Evolutionary conservation across 1,284 basidiomycete genomes (phyloP).

Genomic region (Dichomitus squalens): DNA sequence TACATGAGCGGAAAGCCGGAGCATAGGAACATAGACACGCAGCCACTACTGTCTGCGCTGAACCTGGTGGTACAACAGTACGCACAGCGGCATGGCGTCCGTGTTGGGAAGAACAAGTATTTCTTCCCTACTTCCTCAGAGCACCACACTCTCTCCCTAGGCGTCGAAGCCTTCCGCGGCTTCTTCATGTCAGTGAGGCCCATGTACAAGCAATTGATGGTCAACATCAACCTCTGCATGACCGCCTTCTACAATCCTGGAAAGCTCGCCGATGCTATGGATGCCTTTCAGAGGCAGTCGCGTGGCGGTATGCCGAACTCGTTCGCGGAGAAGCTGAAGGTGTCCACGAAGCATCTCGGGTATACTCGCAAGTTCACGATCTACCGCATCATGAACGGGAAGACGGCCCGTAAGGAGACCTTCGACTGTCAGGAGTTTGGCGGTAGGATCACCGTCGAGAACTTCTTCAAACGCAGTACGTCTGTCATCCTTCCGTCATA

Average conservation of each 20-base stretch:
- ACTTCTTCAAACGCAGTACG: slow-evolving; percentile 64
- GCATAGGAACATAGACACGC: slow-evolving; percentile 46
- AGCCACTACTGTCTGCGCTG: slow-evolving; percentile 60
- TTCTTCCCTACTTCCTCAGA: slow-evolving; percentile 49
- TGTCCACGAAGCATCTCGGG: slow-evolving; percentile 58
- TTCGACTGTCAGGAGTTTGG: slow-evolving; percentile 58
- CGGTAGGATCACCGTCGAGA: slow-evolving; percentile 55
- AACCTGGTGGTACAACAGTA: slow-evolving; percentile 68
- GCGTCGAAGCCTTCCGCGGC: slow-evolving; percentile 62
- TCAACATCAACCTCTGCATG: slow-evolving; percentile 77
- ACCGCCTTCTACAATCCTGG: slow-evolving; percentile 69
- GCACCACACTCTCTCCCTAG: slow-evolving; percentile 41
- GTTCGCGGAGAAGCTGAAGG: slow-evolving; percentile 56
- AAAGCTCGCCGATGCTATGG: slow-evolving; percentile 58
- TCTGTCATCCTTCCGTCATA: slow-evolving; percentile 5
- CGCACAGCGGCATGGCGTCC: slow-evolving; percentile 53
- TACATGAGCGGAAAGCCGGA: slow-evolving; percentile 50
- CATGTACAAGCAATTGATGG: slow-evolving; percentile 64
- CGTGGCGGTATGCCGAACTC: slow-evolving; percentile 48
- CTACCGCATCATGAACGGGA: slow-evolving; percentile 42
- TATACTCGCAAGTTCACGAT: slow-evolving; percentile 55
- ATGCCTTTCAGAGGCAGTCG: slow-evolving; percentile 45
- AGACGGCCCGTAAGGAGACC: slow-evolving; percentile 44
- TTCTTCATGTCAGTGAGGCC: slow-evolving; percentile 71
- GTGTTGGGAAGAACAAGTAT: slow-evolving; percentile 63